phyloP scores from a whole-genome alignment of 768 basidiomycete species.

The Tulasnella calospora region DNA sequence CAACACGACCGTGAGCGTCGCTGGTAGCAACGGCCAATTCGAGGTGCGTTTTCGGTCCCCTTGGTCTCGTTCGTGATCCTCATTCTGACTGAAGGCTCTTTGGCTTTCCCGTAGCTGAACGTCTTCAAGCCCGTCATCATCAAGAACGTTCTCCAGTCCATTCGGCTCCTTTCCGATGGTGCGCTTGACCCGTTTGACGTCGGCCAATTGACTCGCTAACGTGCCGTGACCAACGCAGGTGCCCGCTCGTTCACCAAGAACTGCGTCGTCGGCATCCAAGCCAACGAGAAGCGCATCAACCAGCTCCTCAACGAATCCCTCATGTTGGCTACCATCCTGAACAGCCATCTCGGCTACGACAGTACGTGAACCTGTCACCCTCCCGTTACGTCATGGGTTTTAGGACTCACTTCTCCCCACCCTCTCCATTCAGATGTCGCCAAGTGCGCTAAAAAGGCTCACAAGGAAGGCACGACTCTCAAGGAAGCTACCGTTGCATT shows the following conservation, averaged over 20 bases:
- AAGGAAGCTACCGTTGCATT: constrained; percentile 90
- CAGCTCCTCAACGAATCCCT: constrained; percentile 87
- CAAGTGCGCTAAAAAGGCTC: constrained; percentile 99
- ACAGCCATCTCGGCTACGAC: constrained; percentile 94
- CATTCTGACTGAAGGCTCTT: background rate
- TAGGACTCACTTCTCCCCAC: background rate
- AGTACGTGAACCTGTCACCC: constrained; percentile 56
- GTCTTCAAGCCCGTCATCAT: constrained; percentile 99
- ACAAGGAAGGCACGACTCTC: constrained; percentile 93
- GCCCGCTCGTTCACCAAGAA: constrained; percentile 94
- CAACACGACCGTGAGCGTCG: constrained; percentile 86
- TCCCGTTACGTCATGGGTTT: background rate
- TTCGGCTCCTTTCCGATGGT: constrained; percentile 91
- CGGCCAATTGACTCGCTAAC: background rate
- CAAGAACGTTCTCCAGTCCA: constrained; percentile 95
- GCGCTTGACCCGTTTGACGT: constrained; percentile 30
- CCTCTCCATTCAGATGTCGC: constrained; percentile 68
- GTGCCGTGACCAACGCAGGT: constrained; percentile 40
- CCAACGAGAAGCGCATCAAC: constrained; percentile 91
- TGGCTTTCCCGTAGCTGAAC: constrained; percentile 60
- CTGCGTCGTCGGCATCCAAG: constrained; percentile 92
- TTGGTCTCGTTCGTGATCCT: background rate
- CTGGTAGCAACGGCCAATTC: constrained; percentile 93
- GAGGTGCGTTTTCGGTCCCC: constrained; percentile 56
- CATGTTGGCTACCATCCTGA: constrained; percentile 97